Percentiles rank a stretch among this genome's conserved stretches.
Conservation (phyloP, 1,284 basidiomycete species). For the Spongiforma sp. region DNA sequence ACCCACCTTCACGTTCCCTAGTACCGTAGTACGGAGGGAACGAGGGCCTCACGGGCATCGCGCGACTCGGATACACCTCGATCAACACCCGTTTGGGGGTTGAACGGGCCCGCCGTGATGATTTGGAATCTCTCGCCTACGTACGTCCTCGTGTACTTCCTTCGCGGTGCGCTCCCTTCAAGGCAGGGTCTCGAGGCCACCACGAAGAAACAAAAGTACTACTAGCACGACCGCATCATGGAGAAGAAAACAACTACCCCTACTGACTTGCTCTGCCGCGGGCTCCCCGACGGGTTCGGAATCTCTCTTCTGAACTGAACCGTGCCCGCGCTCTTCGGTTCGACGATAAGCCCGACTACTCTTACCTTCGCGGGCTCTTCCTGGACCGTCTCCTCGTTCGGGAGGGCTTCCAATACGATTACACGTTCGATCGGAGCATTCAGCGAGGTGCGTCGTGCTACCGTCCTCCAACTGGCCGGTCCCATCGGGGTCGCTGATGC, state of each 20-base stretch:
- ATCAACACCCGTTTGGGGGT: constrained; percentile 99
- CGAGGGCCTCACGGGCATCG: constrained; percentile 99
- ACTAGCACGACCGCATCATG: constrained; percentile 99
- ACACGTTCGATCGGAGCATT: too few relatives aligned
- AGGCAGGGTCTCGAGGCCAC: constrained; percentile 99
- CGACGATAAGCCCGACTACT: too few relatives aligned
- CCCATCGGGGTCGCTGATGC: too few relatives aligned
- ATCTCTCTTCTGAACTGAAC: constrained; percentile 97
- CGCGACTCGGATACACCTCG: constrained; percentile 98
- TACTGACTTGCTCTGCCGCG: constrained; percentile 93
- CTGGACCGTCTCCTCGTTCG: too few relatives aligned
- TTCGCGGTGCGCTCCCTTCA: constrained; percentile 94
- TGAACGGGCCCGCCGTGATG: constrained; percentile 95
- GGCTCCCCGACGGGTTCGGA: constrained; percentile 97
- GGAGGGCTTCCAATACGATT: too few relatives aligned
- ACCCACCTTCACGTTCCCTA: constrained; percentile 99
- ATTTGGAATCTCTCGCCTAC: constrained; percentile 96
- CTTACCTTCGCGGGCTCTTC: too few relatives aligned
- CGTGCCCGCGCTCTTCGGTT: too few relatives aligned
- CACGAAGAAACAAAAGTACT: constrained; percentile 99
- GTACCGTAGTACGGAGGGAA: too few relatives aligned
- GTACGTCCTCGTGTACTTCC: constrained; percentile 98
- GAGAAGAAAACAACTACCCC: constrained; percentile 99
- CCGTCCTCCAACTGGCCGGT: too few relatives aligned
- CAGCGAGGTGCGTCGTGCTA: too few relatives aligned